Evolutionary conservation across 1,139 yeast species (phyloP).

Genomic region (Candida smagusa): DNA sequence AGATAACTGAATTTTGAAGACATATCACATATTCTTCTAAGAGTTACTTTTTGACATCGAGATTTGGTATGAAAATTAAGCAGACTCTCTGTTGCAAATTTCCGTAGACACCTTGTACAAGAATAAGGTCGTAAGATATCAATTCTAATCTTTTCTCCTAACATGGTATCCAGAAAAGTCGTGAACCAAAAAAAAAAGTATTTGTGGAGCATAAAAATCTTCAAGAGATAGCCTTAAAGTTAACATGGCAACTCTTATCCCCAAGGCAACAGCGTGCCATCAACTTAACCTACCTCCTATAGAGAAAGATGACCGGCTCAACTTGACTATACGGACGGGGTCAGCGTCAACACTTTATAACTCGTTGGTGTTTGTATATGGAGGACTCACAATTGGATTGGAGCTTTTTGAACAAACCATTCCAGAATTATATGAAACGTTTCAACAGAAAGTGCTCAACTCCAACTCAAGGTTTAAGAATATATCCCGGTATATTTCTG

Average conservation of each 20-base stretch:
- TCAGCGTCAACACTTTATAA: slow-evolving; percentile 56
- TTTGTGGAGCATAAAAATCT: neutral
- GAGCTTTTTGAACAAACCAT: slow-evolving; percentile 39
- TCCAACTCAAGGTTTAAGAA: slow-evolving; percentile 26
- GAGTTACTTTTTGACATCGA: neutral
- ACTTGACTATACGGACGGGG: slow-evolving; percentile 63
- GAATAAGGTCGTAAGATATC: slow-evolving; percentile 2
- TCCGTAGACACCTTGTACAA: slow-evolving; percentile 1
- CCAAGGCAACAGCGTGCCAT: slow-evolving; percentile 51
- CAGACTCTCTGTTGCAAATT: slow-evolving; percentile 3
- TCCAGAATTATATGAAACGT: slow-evolving; percentile 24
- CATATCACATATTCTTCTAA: too few species aligned
- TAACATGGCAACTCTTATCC: slow-evolving; percentile 44
- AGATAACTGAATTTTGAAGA: neutral
- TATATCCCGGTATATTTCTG: slow-evolving; percentile 47
- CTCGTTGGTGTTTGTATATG: slow-evolving; percentile 59
- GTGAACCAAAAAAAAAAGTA: neutral
- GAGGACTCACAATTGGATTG: slow-evolving; percentile 65
- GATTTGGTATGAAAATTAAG: slow-evolving; percentile 1
- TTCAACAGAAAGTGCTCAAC: slow-evolving; percentile 24
- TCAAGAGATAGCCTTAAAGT: too few species aligned
- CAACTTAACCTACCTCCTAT: slow-evolving; percentile 44
- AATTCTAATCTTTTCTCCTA: neutral
- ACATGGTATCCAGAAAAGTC: neutral
- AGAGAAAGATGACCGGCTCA: slow-evolving; percentile 43